These are phyloP conservation scores for Geotrichum klebahnii DNA, from an alignment of 1,139 yeast genomes.

Conservation along the genomic window DNA sequence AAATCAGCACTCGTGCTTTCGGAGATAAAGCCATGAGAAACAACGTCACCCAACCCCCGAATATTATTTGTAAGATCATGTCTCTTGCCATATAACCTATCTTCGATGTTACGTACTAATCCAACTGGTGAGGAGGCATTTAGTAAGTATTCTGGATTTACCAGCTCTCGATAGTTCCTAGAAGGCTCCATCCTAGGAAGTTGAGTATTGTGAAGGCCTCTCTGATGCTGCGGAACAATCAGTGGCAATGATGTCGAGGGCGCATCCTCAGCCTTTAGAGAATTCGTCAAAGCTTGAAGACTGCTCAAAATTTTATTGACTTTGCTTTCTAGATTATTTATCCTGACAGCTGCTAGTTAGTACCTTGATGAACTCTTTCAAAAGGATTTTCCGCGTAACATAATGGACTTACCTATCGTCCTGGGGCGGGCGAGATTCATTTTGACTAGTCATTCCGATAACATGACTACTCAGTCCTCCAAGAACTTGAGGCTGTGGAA, in stretches of 20 bases:
- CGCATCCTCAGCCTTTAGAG: not conserved
- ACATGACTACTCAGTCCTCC: too few relatives aligned
- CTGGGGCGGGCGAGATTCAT: not conserved
- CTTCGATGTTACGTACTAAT: constrained; percentile 17
- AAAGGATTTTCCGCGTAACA: not conserved
- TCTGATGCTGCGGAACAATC: not conserved
- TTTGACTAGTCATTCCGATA: too few relatives aligned
- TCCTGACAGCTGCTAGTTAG: constrained; percentile 1
- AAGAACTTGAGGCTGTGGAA: too few relatives aligned
- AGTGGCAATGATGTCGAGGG: not conserved
- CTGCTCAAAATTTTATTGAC: constrained; percentile 11
- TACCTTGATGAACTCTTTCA: too few relatives aligned
- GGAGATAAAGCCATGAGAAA: constrained; percentile 17
- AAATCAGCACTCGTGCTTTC: constrained; percentile 14
- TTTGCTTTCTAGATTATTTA: constrained; percentile 8
- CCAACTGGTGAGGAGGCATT: constrained; percentile 20
- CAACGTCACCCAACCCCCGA: constrained; percentile 17
- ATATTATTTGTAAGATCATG: constrained; percentile 16
- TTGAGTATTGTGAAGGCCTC: not conserved
- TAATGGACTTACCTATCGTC: not conserved
- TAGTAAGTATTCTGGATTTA: constrained; percentile 17
- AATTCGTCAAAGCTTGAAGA: constrained; percentile 10
- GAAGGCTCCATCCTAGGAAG: not conserved
- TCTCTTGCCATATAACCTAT: constrained; percentile 15
- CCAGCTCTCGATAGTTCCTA: constrained; percentile 16